phyloP scores from a whole-genome alignment of 768 basidiomycete genomes.

The Leucosporidium scottii region DNA sequence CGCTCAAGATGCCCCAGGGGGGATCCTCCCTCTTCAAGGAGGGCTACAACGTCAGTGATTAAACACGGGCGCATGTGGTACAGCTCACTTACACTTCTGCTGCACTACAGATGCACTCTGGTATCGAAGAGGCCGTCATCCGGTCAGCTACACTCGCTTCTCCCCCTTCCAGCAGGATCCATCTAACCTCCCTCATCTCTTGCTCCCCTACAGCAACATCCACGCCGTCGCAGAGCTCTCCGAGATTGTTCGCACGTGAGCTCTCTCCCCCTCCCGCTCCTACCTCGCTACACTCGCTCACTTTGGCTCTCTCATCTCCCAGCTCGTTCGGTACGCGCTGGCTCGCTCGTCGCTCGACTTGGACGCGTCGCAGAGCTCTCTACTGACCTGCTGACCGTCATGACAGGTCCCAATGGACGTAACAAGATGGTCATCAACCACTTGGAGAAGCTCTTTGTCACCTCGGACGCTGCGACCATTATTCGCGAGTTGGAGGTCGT shows the following conservation, averaged over 20 bases:
- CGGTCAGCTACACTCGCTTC: constrained; percentile 42
- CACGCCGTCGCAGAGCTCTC: constrained; percentile 91
- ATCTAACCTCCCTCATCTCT: not conserved
- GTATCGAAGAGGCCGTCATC: constrained; percentile 93
- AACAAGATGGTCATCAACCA: constrained; percentile 99
- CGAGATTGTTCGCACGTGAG: constrained; percentile 74
- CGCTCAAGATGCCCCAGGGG: constrained; percentile 17
- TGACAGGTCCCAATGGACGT: constrained; percentile 55
- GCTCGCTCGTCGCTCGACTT: not conserved
- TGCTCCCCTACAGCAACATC: constrained; percentile 58
- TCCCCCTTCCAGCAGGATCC: not conserved
- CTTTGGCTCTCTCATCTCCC: not conserved
- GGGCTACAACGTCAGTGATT: constrained; percentile 71
- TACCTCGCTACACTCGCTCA: not conserved
- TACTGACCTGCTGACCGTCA: not conserved
- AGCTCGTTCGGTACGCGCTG: constrained; percentile 29
- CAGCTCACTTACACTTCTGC: not conserved
- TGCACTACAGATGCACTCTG: constrained; percentile 52
- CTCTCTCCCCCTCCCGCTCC: not conserved
- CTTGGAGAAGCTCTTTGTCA: constrained; percentile 88
- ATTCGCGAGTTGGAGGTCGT: constrained; percentile 97
- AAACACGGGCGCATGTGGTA: constrained; percentile 40
- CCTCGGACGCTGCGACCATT: constrained; percentile 97
- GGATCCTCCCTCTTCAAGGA: constrained; percentile 72
- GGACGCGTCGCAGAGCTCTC: not conserved